A percentile compares a stretch with the other conserved stretches of the same genome.
These are phyloP conservation scores for Hymenoscyphus linearis DNA, from an alignment of 2,329 filamentous ascomycete genomes.

Conservation along the genomic window DNA sequence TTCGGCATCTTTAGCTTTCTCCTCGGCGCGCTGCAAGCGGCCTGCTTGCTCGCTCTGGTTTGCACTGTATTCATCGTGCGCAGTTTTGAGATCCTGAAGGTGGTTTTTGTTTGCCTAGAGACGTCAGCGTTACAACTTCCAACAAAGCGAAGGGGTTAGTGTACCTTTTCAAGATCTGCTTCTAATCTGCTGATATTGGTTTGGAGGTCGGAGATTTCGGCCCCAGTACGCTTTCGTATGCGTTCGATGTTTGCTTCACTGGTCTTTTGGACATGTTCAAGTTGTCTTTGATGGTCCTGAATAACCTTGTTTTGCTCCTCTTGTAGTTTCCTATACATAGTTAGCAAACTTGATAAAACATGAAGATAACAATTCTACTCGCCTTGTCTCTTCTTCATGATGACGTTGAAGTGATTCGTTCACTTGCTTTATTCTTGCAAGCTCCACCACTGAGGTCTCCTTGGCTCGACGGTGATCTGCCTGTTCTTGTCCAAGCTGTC, in stretches of 20 bases:
- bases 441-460: conserved; percentile 49
- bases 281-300: conserved; percentile 37
- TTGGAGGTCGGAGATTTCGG: conserved; percentile 58
- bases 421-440: conserved; percentile 41
- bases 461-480: conserved; percentile 65
- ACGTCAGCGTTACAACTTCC: conserved; percentile 2
- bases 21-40: conserved; percentile 31
- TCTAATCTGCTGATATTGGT: conserved; percentile 57
- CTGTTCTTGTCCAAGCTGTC: conserved; percentile 65
- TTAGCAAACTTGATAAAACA: conserved; percentile 13
- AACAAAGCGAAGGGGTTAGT: no score
- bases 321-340: conserved; percentile 25
- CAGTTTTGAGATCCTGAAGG: conserved; percentile 52
- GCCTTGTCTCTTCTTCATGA: conserved; percentile 60
- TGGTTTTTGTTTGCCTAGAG: conserved; percentile 54
- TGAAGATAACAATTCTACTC: conserved; percentile 27
- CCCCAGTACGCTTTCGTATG: conserved; percentile 46
- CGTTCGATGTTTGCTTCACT: conserved; percentile 46
- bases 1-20: conserved; percentile 40
- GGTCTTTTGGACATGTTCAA: conserved; percentile 43
- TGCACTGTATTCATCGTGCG: conserved; percentile 44
- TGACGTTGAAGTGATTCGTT: conserved; percentile 67
- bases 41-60: conserved; percentile 32
- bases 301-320: conserved; percentile 30
- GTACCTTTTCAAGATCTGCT: conserved; percentile 55